Evolutionary conservation across 2,329 filamentous ascomycete genomes (phyloP), one percentile per base, ranked within the genome.

Genomic region (Drechslerella coelobrocha): DNA sequence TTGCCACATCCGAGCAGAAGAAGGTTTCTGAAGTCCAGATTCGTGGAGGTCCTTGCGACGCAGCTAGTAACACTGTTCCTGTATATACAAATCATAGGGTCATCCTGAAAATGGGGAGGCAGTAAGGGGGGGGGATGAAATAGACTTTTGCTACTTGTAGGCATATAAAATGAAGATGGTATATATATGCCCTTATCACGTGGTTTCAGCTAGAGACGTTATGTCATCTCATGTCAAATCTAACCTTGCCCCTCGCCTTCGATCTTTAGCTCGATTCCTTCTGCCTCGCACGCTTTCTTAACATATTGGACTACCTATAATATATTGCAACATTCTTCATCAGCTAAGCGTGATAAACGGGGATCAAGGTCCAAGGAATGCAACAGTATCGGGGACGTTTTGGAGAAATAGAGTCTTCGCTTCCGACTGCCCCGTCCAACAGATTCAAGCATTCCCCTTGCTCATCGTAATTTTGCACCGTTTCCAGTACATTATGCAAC

Each of bases 261-360:
- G 37, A 66, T 48, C n/a, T 61, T 61, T 19, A 72, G 61, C 34
- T 66, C 50, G 23, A 72, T 72, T 41, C 68, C 68, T 61, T 72
- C 68, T 41, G 47, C 34, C 39, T 72, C 61, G 24, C 68, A 72
- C 26, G 56, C 34, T 31, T 53, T 43, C 24, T 57, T 72, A 55
- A 72, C 61, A 53, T 63, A 72, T 59, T 72, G 54, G 45, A 66
- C 61, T 1, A 72, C 61, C 68, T 72, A 71, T 41, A 54, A 24
- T 8, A n/a, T 23, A 21, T 6, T 34, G 12, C 34, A 54, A 19
- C 39, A 65, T 51, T 72, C 50, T 24, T 51, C 45, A 26, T 65
- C 65, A 72, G 60, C 52, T 39, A 31, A 23, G 14, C 12, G 31
- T 17, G 19, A 53, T 34, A 34, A 37, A 57, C 24, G 41, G 24